Percentiles rank a stretch among this genome's conserved stretches.
phyloP scores from a whole-genome alignment of 2,329 filamentous ascomycete genomes.

The Macrophomina pseudophaseolina region DNA sequence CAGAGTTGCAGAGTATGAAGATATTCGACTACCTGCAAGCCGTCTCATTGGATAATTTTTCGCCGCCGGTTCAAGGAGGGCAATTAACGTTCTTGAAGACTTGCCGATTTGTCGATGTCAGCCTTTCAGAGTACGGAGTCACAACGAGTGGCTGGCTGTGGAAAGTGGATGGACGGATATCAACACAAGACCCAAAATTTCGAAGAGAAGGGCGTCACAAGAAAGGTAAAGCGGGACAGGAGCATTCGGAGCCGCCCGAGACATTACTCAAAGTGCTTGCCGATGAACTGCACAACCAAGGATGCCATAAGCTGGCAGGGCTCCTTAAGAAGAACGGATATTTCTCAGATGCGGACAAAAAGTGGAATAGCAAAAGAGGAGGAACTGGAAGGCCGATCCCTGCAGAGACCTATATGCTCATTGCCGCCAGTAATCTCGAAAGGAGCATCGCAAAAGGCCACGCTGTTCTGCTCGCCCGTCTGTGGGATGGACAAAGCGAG shows the following conservation, averaged over 20 bases:
- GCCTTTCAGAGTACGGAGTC: constrained; percentile 25
- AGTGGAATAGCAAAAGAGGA: background rate
- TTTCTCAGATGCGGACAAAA: background rate
- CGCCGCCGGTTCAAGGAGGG: constrained; percentile 11
- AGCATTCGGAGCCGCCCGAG: background rate
- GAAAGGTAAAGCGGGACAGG: background rate
- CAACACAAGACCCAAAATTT: background rate
- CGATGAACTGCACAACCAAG: background rate
- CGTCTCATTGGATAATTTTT: constrained; percentile 19
- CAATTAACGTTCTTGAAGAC: constrained; percentile 28
- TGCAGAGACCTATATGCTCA: background rate
- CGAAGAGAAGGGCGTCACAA: background rate
- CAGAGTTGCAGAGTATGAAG: background rate
- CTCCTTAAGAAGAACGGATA: background rate
- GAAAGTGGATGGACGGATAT: constrained; percentile 24
- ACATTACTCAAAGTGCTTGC: background rate
- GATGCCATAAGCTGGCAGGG: background rate
- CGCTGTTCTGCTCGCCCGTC: constrained; percentile 5
- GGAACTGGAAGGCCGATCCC: background rate
- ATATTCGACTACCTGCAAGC: constrained; percentile 27
- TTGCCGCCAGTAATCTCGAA: background rate
- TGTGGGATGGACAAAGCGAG: background rate
- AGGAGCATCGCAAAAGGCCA: background rate
- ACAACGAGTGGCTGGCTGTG: constrained; percentile 27
- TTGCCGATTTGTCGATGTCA: constrained; percentile 27